A percentile compares a stretch with the other conserved stretches of the same genome.
Conservation (phyloP, 2,329 filamentous ascomycete species). For the Didymella exigua region DNA sequence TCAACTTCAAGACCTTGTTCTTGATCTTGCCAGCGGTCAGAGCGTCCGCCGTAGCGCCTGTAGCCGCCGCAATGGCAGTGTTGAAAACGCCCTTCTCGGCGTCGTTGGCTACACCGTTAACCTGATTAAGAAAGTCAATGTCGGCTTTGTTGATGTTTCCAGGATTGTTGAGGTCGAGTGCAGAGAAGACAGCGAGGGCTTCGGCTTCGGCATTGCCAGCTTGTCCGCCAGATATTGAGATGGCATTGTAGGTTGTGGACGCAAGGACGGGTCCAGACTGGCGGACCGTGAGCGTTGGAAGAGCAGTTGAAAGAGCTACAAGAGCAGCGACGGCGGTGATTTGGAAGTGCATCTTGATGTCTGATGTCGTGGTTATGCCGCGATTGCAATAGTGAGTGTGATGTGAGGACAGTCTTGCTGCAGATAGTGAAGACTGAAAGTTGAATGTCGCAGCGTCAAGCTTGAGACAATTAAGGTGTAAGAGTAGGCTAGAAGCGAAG, state of each 20-base stretch:
- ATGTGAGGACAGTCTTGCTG: slow-evolving; percentile 37
- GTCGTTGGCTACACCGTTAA: slow-evolving; percentile 59
- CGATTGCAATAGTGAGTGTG: neutral
- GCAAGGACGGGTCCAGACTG: slow-evolving; percentile 34
- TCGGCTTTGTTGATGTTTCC: slow-evolving; percentile 56
- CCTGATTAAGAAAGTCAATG: slow-evolving; percentile 58
- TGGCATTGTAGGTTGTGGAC: slow-evolving; percentile 46
- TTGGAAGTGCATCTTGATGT: slow-evolving; percentile 40
- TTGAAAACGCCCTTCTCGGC: slow-evolving; percentile 63
- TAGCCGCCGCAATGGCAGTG: slow-evolving; percentile 57
- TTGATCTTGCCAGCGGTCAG: slow-evolving; percentile 62
- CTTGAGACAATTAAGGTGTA: slow-evolving; percentile 22
- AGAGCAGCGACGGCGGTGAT: slow-evolving; percentile 35
- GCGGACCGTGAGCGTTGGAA: slow-evolving; percentile 29
- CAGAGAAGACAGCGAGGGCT: slow-evolving; percentile 61
- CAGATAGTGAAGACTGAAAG: slow-evolving; percentile 12
- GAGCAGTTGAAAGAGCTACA: slow-evolving; percentile 32
- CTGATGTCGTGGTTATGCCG: neutral
- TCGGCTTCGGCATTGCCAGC: slow-evolving; percentile 61
- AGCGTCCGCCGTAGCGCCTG: slow-evolving; percentile 51
- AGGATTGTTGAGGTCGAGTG: slow-evolving; percentile 55
- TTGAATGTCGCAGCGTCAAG: slow-evolving; percentile 38
- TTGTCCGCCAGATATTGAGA: slow-evolving; percentile 59
- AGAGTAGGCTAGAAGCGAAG: slow-evolving; percentile 4
- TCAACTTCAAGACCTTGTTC: slow-evolving; percentile 66